A percentile compares a stretch with the other conserved stretches of the same genome.
These are phyloP conservation scores for Hippophae rhamnoides DNA, from an alignment of 306 rosid genomes.

Conservation along the genomic window DNA sequence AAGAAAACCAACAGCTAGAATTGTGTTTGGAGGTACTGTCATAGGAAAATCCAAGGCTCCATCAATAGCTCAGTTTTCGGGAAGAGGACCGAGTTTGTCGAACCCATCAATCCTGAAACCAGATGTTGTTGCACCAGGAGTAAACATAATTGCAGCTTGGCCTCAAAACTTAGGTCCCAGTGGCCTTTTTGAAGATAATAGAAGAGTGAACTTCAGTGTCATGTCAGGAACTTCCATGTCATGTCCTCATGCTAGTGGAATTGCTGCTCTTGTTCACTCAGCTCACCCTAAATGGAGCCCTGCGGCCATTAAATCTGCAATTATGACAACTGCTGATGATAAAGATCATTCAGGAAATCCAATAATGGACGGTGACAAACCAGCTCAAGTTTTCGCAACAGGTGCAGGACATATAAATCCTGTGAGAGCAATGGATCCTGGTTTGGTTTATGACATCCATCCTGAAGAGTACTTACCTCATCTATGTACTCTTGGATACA, in stretches of 20 bases:
- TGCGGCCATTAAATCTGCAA: constrained; percentile 72
- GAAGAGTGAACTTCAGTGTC: constrained; percentile 74
- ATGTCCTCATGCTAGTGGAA: constrained; percentile 89
- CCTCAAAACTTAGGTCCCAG: constrained; percentile 91
- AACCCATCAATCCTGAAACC: constrained; percentile 94
- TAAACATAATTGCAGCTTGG: constrained; percentile 96
- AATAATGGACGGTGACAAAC: constrained; percentile 57
- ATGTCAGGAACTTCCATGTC: constrained; percentile 98
- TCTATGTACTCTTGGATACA: constrained; percentile 75
- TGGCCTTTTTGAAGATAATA: constrained; percentile 65
- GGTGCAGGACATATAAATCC: constrained; percentile 89
- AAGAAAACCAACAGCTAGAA: constrained; percentile 42
- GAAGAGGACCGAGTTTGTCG: constrained; percentile 72
- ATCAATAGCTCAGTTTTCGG: constrained; percentile 73
- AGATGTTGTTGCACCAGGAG: constrained; percentile 90
- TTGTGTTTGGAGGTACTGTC: constrained; percentile 71
- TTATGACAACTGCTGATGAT: constrained; percentile 66
- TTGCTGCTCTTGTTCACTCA: constrained; percentile 65
- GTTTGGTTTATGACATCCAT: constrained; percentile 60
- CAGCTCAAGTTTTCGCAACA: constrained; percentile 50
- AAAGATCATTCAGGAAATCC: constrained; percentile 62
- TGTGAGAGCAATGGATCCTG: constrained; percentile 56
- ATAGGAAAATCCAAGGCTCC: constrained; percentile 67
- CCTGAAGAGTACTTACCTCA: constrained; percentile 61
- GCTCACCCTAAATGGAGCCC: constrained; percentile 74